Evolutionary conservation across 2,329 filamentous ascomycete genomes (phyloP).

Genomic region (Penicillium sp.): DNA sequence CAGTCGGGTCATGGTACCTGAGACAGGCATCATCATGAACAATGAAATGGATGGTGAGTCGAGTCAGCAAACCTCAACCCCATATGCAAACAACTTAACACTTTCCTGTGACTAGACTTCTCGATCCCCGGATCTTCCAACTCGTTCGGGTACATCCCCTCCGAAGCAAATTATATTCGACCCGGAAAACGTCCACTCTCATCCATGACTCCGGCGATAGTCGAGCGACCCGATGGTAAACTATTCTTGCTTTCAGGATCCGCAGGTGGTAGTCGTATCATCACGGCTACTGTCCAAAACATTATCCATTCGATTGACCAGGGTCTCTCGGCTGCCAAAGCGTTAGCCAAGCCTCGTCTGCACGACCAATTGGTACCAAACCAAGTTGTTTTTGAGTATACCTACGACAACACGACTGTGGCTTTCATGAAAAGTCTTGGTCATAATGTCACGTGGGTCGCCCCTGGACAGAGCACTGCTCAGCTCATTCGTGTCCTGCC

Average conservation of each 20-base stretch:
- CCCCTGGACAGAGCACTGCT: slow-evolving; percentile 64
- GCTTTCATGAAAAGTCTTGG: slow-evolving; percentile 64
- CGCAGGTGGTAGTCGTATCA: slow-evolving; percentile 80
- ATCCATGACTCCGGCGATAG: slow-evolving; percentile 77
- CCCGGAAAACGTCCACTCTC: slow-evolving; percentile 80
- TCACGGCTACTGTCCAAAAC: slow-evolving; percentile 74
- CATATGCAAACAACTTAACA: slow-evolving; percentile 39
- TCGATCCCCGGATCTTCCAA: slow-evolving; percentile 77
- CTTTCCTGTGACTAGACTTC: slow-evolving; percentile 71
- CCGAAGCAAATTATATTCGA: slow-evolving; percentile 76
- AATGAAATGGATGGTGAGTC: slow-evolving; percentile 59
- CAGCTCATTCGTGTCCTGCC: slow-evolving; percentile 65
- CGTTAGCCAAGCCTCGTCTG: slow-evolving; percentile 67
- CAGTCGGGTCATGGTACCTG: slow-evolving; percentile 72
- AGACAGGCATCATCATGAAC: slow-evolving; percentile 78
- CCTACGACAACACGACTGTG: slow-evolving; percentile 66
- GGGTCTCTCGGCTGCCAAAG: slow-evolving; percentile 59
- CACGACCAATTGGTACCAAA: slow-evolving; percentile 84
- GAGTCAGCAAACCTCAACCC: slow-evolving; percentile 25
- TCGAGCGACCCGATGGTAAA: slow-evolving; percentile 64
- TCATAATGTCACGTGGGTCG: slow-evolving; percentile 72
- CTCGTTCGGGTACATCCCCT: slow-evolving; percentile 82
- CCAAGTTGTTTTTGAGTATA: slow-evolving; percentile 65
- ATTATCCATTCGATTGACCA: slow-evolving; percentile 73
- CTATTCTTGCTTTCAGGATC: slow-evolving; percentile 72